phyloP scores from a whole-genome alignment of 306 rosid species.

The Cicer bijugum region DNA sequence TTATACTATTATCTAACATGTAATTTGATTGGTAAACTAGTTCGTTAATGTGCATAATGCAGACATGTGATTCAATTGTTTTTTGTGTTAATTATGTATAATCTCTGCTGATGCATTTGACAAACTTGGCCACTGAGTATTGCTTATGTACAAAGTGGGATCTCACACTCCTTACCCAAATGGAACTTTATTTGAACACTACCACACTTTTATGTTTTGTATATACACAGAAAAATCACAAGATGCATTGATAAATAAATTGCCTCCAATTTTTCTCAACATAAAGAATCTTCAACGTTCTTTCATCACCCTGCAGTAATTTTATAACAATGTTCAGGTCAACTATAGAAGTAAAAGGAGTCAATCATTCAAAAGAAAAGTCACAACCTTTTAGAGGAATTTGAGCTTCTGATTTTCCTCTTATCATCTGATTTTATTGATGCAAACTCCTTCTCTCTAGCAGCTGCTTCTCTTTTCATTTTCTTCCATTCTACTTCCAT shows the following conservation, averaged over 20 bases:
- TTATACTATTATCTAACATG: background rate
- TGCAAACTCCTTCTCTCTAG: constrained; percentile 80
- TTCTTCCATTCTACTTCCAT: constrained; percentile 87
- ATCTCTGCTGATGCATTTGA: constrained; percentile 39
- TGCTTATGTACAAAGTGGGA: constrained; percentile 44
- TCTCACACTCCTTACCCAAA: constrained; percentile 32
- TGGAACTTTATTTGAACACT: constrained; percentile 54
- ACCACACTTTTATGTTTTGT: constrained; percentile 37
- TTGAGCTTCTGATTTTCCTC: constrained; percentile 56
- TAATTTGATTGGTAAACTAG: background rate
- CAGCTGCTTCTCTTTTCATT: constrained; percentile 82
- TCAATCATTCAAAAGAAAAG: constrained; percentile 21
- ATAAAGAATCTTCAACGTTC: constrained; percentile 45
- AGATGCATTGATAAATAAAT: constrained; percentile 33
- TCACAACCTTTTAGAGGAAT: constrained; percentile 64
- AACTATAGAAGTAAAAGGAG: constrained; percentile 13
- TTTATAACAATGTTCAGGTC: constrained; percentile 31
- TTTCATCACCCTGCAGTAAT: constrained; percentile 66
- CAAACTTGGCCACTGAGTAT: constrained; percentile 29
- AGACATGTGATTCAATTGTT: constrained; percentile 32
- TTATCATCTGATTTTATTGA: constrained; percentile 56
- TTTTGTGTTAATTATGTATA: constrained; percentile 1
- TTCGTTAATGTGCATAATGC: constrained; percentile 20
- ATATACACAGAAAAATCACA: constrained; percentile 54
- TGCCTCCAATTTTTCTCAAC: constrained; percentile 49